Conservation (phyloP, 495 filamentous ascomycete genomes). For the Copromyces sp. region DNA sequence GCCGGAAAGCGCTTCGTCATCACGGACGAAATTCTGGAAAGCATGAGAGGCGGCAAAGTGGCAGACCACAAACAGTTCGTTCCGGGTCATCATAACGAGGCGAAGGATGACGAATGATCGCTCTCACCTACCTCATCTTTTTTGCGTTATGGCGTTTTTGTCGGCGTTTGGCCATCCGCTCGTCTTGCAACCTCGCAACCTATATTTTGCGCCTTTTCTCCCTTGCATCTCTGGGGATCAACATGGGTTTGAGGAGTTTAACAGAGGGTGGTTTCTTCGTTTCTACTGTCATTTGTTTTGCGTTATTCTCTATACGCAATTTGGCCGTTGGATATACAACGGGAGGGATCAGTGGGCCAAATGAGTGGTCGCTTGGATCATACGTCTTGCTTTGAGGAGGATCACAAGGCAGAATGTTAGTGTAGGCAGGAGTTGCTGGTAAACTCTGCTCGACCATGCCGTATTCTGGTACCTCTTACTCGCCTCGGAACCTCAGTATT, state of each 20-base stretch:
- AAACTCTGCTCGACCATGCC: not conserved
- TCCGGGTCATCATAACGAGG: not conserved
- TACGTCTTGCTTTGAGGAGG: not conserved
- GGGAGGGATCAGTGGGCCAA: not conserved
- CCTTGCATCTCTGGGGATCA: not conserved
- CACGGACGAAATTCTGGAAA: not conserved
- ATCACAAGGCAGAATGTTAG: not conserved
- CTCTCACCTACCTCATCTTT: not conserved
- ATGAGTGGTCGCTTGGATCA: not conserved
- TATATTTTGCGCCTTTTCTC: not conserved
- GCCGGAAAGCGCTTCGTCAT: not conserved
- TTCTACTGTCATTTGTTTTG: not conserved
- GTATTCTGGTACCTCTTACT: not conserved
- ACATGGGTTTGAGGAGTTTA: not conserved
- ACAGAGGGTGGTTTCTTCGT: not conserved
- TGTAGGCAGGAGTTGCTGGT: not conserved
- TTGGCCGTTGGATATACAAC: not conserved
- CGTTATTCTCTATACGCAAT: not conserved
- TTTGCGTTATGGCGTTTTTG: not conserved
- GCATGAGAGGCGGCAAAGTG: not conserved
- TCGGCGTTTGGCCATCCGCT: not conserved
- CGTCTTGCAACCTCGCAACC: not conserved
- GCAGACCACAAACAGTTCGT: not conserved
- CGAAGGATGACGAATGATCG: not conserved
- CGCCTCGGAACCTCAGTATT: not conserved